Conservation (phyloP, 2,329 filamentous ascomycete species). For the Incumbomyces delicatus region DNA sequence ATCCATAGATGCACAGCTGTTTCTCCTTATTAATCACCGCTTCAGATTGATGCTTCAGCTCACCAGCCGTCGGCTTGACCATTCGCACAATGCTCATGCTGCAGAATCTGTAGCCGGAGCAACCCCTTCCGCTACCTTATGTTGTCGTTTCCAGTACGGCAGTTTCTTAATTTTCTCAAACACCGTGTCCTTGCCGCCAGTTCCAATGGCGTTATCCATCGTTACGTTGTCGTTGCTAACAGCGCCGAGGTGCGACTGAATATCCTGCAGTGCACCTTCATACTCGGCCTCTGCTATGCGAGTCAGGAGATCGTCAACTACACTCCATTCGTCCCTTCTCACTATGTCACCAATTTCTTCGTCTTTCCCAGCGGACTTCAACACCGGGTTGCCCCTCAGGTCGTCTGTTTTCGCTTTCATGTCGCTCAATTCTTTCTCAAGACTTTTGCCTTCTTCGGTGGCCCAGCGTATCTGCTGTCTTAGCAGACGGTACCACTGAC, state of each 20-base stretch:
- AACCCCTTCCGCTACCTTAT: not conserved
- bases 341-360: conserved; percentile 18
- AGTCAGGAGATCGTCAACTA: conserved; percentile 17
- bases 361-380: conserved; percentile 11
- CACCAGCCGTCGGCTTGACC: no score
- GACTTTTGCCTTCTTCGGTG: conserved; percentile 30
- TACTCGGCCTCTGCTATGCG: conserved; percentile 12
- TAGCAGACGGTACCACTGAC: conserved; percentile 35
- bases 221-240: not conserved
- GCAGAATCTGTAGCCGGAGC: no score
- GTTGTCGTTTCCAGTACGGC: conserved; percentile 4
- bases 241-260: not conserved
- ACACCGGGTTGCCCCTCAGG: conserved; percentile 12
- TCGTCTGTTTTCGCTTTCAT: conserved; percentile 16
- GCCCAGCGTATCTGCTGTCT: conserved; percentile 41
- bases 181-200: not conserved
- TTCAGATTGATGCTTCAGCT: no score
- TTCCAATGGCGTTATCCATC: not conserved
- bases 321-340: conserved; percentile 14
- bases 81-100: no score
- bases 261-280: not conserved
- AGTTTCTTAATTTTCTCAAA: conserved; percentile 1
- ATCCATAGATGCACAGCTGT: no score
- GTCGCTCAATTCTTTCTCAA: conserved; percentile 27
- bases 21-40: no score